Evolutionary conservation across 495 filamentous ascomycete species (phyloP).

Genomic region (Entonaema liquescens): DNA sequence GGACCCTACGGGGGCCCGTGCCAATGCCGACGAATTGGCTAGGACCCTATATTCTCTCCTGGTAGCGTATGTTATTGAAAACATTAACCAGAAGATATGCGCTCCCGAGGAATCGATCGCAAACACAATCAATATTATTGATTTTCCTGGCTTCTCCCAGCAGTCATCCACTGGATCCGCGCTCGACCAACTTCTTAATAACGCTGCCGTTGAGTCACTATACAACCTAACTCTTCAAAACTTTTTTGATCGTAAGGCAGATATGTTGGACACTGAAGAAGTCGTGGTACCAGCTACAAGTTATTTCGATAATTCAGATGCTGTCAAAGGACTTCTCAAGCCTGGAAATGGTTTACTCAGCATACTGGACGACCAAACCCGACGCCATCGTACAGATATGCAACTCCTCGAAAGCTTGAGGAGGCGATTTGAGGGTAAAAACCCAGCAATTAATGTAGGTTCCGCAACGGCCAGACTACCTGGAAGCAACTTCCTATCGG

Average conservation of each 20-base stretch:
- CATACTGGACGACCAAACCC: conserved; percentile 95
- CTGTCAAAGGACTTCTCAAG: conserved; percentile 88
- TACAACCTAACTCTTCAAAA: conserved; percentile 94
- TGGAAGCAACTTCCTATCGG: conserved; percentile 83
- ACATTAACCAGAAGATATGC: conserved; percentile 88
- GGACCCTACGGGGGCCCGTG: conserved; percentile 87
- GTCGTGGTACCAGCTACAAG: conserved; percentile 87
- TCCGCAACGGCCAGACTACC: conserved; percentile 71
- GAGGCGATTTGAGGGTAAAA: conserved; percentile 93
- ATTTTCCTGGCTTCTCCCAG: conserved; percentile 95
- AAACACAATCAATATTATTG: conserved; percentile 93
- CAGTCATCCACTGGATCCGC: conserved; percentile 80
- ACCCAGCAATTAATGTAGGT: conserved; percentile 83
- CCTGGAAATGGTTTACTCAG: conserved; percentile 89
- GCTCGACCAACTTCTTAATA: conserved; percentile 92
- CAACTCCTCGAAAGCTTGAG: conserved; percentile 89
- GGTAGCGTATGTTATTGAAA: conserved; percentile 91
- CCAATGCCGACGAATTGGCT: conserved; percentile 92
- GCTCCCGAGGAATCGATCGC: conserved; percentile 86
- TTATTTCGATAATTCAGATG: conserved; percentile 97
- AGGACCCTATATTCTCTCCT: conserved; percentile 94
- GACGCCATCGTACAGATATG: conserved; percentile 83
- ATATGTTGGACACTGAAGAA: conserved; percentile 91
- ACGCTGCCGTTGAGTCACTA: conserved; percentile 87
- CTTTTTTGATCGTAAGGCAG: conserved; percentile 93